Conservation (phyloP, 2,329 filamentous ascomycete species). For the Neurospora sp. region DNA sequence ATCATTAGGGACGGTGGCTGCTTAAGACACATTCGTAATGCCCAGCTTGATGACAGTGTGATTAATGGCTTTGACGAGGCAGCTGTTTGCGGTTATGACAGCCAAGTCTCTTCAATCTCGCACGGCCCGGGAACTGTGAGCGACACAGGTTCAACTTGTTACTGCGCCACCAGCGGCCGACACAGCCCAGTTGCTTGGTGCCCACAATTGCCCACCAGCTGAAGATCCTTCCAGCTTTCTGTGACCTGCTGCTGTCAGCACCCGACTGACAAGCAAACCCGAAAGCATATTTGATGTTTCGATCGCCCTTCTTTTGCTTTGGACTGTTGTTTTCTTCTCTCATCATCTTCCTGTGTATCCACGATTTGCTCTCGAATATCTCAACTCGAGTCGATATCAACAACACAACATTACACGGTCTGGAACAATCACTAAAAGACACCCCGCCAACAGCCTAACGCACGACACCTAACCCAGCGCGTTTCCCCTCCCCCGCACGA, state of each 20-base stretch:
- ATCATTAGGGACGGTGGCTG: neutral
- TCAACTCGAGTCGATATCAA: neutral
- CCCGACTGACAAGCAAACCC: neutral
- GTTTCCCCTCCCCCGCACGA: neutral
- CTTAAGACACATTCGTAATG: neutral
- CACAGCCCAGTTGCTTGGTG: neutral
- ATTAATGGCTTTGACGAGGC: neutral
- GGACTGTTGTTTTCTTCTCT: neutral
- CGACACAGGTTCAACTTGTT: neutral
- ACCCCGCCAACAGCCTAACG: neutral
- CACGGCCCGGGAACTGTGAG: neutral
- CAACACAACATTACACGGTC: neutral
- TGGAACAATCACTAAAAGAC: neutral
- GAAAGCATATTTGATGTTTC: neutral
- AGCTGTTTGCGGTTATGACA: neutral
- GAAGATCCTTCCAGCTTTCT: neutral
- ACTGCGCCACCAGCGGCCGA: neutral
- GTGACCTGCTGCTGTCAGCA: neutral
- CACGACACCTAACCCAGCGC: neutral
- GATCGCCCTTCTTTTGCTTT: neutral
- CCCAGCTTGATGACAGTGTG: neutral
- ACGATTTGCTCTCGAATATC: neutral
- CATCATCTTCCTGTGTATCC: neutral
- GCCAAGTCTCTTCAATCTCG: neutral
- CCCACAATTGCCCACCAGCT: constrained; percentile 3